These are phyloP conservation scores for Tetrastigma voinierianum DNA, from an alignment of 164 flowering plant genomes.

Conservation along the genomic window DNA sequence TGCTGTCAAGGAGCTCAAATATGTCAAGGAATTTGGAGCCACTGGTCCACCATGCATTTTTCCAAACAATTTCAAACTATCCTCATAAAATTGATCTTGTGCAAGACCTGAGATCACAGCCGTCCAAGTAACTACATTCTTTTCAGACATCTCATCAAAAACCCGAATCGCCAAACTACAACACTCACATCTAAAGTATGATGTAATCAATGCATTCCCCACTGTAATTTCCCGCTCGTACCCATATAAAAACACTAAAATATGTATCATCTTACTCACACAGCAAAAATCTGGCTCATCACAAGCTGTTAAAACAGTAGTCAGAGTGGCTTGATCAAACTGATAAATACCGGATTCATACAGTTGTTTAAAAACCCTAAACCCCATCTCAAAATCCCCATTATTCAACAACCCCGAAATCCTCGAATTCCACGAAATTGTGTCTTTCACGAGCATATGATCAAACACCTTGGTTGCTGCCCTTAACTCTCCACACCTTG, in stretches of 20 bases:
- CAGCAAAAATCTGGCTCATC: slow-evolving; percentile 29
- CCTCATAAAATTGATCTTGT: slow-evolving; percentile 49
- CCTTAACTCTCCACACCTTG: slow-evolving; percentile 38
- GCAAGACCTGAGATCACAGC: slow-evolving; percentile 76
- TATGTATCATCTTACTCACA: slow-evolving; percentile 52
- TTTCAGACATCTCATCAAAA: slow-evolving; percentile 64
- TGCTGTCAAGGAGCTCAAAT: slow-evolving; percentile 55
- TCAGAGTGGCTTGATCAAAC: slow-evolving; percentile 71
- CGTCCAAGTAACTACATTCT: slow-evolving; percentile 88
- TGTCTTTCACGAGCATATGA: slow-evolving; percentile 63
- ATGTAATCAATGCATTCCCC: slow-evolving; percentile 74
- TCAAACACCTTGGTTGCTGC: slow-evolving; percentile 65
- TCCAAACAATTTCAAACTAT: slow-evolving; percentile 54
- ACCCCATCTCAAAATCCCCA: slow-evolving; percentile 41
- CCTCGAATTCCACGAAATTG: slow-evolving; percentile 74
- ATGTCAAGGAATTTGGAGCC: slow-evolving; percentile 63
- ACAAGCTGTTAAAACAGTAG: slow-evolving; percentile 63
- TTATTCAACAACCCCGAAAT: slow-evolving; percentile 50
- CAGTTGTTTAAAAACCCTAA: slow-evolving; percentile 51
- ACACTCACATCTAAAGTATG: slow-evolving; percentile 60
- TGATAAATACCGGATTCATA: slow-evolving; percentile 15
- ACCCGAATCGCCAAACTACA: slow-evolving; percentile 38
- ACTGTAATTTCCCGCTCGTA: slow-evolving; percentile 54
- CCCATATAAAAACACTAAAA: slow-evolving; percentile 52
- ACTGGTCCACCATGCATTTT: slow-evolving; percentile 48